Percentiles rank a stretch among this genome's conserved stretches.
phyloP scores from a whole-genome alignment of 2,329 filamentous ascomycete genomes.

The Botryosphaeria dothidea region DNA sequence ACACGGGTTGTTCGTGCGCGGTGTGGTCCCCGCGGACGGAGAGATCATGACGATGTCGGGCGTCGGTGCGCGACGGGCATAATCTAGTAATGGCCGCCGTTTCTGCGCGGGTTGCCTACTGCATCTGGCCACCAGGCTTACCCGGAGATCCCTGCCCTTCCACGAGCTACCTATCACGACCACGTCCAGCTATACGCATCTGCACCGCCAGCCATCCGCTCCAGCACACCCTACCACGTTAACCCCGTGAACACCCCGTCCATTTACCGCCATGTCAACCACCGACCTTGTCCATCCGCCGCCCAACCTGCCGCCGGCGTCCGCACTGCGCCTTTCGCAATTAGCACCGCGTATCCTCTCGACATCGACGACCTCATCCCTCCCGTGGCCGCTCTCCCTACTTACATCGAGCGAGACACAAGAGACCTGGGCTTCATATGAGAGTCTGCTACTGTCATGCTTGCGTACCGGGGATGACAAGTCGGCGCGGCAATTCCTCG shows the following conservation, averaged over 20 bases:
- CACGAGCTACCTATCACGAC: not conserved
- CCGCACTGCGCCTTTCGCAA: constrained; percentile 49
- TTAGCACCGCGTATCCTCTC: constrained; percentile 44
- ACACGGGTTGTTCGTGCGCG: constrained; percentile 8
- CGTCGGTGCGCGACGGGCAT: not conserved
- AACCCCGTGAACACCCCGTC: not conserved
- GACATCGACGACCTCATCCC: constrained; percentile 38
- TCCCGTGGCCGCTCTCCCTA: constrained; percentile 55
- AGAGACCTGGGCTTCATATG: constrained; percentile 81
- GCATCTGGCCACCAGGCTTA: not conserved
- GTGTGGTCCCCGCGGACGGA: constrained; percentile 14
- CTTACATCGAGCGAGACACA: constrained; percentile 64
- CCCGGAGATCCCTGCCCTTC: not conserved
- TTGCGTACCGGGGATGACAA: constrained; percentile 81
- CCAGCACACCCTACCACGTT: not conserved
- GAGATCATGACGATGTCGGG: constrained; percentile 12
- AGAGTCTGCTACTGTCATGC: constrained; percentile 83
- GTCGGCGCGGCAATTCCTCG: constrained; percentile 73
- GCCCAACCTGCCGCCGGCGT: constrained; percentile 37
- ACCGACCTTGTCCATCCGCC: constrained; percentile 44
- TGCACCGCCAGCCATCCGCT: not conserved
- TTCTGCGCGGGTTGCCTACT: no score
- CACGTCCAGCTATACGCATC: not conserved
- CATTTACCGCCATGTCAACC: constrained; percentile 9
- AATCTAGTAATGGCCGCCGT: not conserved